phyloP scores from a whole-genome alignment of 2,329 filamentous ascomycete species.

The Paracoccidioides brasiliensis region DNA sequence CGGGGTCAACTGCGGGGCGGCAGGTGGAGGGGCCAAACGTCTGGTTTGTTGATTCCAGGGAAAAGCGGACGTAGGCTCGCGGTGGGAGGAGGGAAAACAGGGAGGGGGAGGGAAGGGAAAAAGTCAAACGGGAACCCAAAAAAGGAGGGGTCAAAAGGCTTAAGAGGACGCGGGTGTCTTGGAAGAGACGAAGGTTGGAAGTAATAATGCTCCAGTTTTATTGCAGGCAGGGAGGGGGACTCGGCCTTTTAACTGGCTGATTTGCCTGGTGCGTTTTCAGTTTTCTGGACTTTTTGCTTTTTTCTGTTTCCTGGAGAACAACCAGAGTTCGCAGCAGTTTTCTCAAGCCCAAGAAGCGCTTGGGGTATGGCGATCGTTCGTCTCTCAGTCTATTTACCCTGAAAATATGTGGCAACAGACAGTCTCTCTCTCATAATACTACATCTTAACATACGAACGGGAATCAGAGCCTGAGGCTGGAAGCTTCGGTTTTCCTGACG shows the following conservation, averaged over 20 bases:
- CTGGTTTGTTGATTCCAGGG: not conserved
- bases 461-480: not conserved
- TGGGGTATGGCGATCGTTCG: not conserved
- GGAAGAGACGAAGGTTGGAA: not conserved
- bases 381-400: not conserved
- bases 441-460: no score
- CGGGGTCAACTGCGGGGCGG: no score
- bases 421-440: no score
- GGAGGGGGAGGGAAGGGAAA: not conserved
- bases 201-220: not conserved
- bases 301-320: not conserved
- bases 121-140: not conserved
- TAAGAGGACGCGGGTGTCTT: not conserved
- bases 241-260: not conserved
- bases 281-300: not conserved
- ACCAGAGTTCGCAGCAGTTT: no score
- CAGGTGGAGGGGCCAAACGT: not conserved
- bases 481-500: not conserved
- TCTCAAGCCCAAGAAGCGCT: no score
- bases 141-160: slow-evolving; percentile 1
- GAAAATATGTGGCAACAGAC: not conserved
- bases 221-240: not conserved
- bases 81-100: not conserved
- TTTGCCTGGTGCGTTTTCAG: not conserved
- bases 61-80: not conserved